These are phyloP conservation scores for Coffea humblotiana DNA, from an alignment of 305 asterid species.

Conservation along the genomic window DNA sequence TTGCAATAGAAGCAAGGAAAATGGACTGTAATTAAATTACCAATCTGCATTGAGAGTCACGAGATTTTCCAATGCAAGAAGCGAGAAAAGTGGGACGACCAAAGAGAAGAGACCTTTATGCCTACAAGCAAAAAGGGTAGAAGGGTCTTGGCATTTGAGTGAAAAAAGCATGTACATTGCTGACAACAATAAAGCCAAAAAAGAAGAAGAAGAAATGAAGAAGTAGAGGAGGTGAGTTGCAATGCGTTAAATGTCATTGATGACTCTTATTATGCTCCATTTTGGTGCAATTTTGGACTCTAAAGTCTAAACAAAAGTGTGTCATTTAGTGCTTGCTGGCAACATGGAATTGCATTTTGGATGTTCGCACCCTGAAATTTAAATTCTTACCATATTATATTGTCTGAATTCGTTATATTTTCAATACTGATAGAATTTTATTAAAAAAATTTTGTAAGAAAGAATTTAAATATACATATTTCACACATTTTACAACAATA, in stretches of 20 bases:
- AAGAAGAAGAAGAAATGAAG: neutral
- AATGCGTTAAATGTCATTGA: constrained; percentile 52
- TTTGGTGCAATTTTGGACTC: neutral
- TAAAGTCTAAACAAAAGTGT: neutral
- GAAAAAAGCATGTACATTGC: neutral
- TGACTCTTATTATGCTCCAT: constrained; percentile 31
- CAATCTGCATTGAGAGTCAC: constrained; percentile 41
- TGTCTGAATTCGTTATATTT: too few relatives aligned
- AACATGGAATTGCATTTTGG: too few relatives aligned
- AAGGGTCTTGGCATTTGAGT: constrained; percentile 16
- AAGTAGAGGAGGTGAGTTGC: constrained; percentile 21
- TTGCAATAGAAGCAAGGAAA: constrained; percentile 45
- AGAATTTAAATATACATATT: too few relatives aligned
- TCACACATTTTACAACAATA: too few relatives aligned
- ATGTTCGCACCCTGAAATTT: too few relatives aligned
- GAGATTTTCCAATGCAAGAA: constrained; percentile 31
- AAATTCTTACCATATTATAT: too few relatives aligned
- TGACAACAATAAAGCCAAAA: constrained; percentile 5
- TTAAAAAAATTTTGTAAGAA: too few relatives aligned
- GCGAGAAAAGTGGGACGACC: constrained; percentile 45
- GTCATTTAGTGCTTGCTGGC: too few relatives aligned
- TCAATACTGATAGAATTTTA: too few relatives aligned
- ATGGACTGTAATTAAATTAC: constrained; percentile 14
- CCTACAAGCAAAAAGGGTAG: neutral
- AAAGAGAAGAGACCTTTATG: constrained; percentile 16